Evolutionary conservation across 1,284 basidiomycete genomes (phyloP), one percentile per base, ranked within the genome.

Genomic region (Ganoderma boninense): DNA sequence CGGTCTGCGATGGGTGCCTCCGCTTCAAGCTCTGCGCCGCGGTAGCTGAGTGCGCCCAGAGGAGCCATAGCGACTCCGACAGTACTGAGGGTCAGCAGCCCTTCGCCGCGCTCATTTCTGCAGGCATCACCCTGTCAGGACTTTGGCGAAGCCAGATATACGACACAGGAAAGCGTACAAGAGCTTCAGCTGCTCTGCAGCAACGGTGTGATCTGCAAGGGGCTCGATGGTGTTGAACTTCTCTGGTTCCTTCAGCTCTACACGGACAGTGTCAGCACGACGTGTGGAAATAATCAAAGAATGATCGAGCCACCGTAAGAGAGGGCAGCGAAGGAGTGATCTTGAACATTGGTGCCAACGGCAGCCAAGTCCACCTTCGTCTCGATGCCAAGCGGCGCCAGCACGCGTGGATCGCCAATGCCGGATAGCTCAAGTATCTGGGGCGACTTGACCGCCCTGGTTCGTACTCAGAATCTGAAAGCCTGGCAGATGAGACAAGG

Each of bases 361-460:
- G 78, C 75, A 3, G 81, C 82, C 7, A 85, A 80, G 35, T 82
- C 78, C 20, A 81, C 66, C 32, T 78, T 75, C 23, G 80, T 77
- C 6, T 79, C 69, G 29, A 85, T 80, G 0, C 79, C 80, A 40
- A 81, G 72, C 0, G 67, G 59, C 7, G 73, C 68, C n/a, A 84
- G 74, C 14, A 82, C 71, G 1, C 71, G 70, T 0, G 69, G 72
- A 32, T 79, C 75, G 4, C 83, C 84, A 35, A 85, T 82, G 13
- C 84, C 84, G 5, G 82, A 83, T 8, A 85, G 78, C 72, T 84
- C 82, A 8, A 85, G 75, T 11, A 84, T 71, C 54, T 76, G 65
- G 10, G 66, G 78, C 0, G 76, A 76, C 74, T 74, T 79, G 67
- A 80, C 75, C 65, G 77, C 75, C 62, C 79, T 78, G 40, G 11